phyloP scores from a whole-genome alignment of 441 rosid species.

The Erodium trifolium region DNA sequence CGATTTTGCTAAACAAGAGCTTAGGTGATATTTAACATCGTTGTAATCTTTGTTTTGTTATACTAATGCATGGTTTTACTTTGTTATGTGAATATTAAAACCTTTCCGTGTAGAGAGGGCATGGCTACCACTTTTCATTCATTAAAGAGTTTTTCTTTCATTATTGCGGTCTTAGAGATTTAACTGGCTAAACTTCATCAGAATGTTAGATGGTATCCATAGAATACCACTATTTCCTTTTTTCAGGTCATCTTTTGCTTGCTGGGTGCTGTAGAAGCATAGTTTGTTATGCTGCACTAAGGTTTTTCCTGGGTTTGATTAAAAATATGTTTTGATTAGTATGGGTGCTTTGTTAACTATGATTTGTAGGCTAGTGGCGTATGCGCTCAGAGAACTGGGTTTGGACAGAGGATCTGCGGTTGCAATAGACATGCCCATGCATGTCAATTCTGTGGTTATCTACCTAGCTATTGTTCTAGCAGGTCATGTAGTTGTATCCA shows the following conservation, averaged over 20 bases:
- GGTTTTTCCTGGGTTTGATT: neutral
- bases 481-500: slow-evolving; percentile 79
- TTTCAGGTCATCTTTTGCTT: neutral
- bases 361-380: slow-evolving; percentile 58
- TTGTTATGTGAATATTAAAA: neutral
- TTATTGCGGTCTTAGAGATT: neutral
- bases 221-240: neutral
- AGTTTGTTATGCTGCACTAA: neutral
- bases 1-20: no score
- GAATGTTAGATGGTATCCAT: no score
- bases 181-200: neutral
- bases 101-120: neutral
- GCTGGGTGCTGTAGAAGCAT: neutral
- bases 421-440: slow-evolving; percentile 96
- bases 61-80: neutral
- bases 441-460: slow-evolving; percentile 67
- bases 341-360: neutral
- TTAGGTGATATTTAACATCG: no score
- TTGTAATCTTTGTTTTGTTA: no score
- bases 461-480: slow-evolving; percentile 83
- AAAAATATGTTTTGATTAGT: neutral
- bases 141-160: no score
- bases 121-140: no score
- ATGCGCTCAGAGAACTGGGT: slow-evolving; percentile 52
- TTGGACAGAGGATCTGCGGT: slow-evolving; percentile 71